Evolutionary conservation across 805 yeast species (phyloP), one percentile per base, ranked within the genome.

Genomic region (Wickerhamiella siamensis): DNA sequence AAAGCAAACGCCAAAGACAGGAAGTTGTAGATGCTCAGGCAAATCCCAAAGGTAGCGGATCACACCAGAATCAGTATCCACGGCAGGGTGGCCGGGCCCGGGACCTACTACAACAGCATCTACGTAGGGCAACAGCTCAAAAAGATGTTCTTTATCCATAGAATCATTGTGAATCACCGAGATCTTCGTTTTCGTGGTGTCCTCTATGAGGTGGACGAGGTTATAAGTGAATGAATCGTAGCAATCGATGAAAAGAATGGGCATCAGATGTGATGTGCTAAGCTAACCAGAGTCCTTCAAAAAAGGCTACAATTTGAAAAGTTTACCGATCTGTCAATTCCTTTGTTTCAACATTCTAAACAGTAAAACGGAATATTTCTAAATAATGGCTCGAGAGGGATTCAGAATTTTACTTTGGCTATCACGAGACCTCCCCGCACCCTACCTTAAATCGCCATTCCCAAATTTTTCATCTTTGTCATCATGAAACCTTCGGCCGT

Each of bases 191-290:
- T 36, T 36, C 0, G 80, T 68, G 12, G 79, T 69, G 15, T 60
- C 58, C 47, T 70, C 71, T 19, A 87, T 59, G 17, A 88, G 69
- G 38, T 71, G 67, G 31, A 72, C 71, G 39, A 91, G 69, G 57
- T 91, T 91, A 61, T 73, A 82, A 4, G 95, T 81, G 67, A 88
- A 91, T 2, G 97, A 88, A 59, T 91, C 99, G 57, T 91, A 87
- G 2, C 96, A 87, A 59, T 91, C 98, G 12, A 91, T 72, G 36
- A 84, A 69, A 9, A 84, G 72, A 41, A 83, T 71, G 44, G 43
- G 38, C 48, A 43, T 43, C 8, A 9, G 33, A 15, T 9, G 16
- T 24, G 29, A 24, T 24, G 29, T 24, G 29, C 29, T 24, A 24
- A 24, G 29, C 29, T 6, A 24, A 6, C n/a, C n/a, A n/a, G n/a